Evolutionary conservation across 1,284 basidiomycete genomes (phyloP), one percentile per base, ranked within the genome.

Genomic region (Ceratorhiza oryzae-sativae): DNA sequence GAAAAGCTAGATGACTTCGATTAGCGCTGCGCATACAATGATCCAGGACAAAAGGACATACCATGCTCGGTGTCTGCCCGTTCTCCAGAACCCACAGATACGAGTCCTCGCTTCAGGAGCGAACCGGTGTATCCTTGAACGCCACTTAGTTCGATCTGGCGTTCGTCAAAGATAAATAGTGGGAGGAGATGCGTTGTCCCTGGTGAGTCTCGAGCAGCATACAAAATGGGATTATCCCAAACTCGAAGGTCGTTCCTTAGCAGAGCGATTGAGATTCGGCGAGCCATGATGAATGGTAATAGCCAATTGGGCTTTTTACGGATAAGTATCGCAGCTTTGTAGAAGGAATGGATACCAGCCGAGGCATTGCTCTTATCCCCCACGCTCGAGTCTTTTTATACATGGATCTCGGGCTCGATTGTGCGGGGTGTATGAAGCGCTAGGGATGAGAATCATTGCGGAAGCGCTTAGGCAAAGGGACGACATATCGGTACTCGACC

Each of bases 131-230:
- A 82, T 1, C 78, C 80, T 1, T 83, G 79, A n/a, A 86, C 75
- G 2, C 80, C 81, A 9, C 81, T 81, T 20, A 85, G 78, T 73
- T 86, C 85, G 70, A 86, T 77, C 73, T 83, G 81, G 6, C 83
- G 79, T 65, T 85, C 83, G 74, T 86, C 84, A 65, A 86, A 84
- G 71, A 86, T 83, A 77, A 83, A 86, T 56, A 86, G 76, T 1
- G 86, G 86, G 2, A 87, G 77, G 68, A 86, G 80, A 71, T 85
- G 81, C 9, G 82, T 84, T 41, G 80, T 75, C 41, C 77, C 73
- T 59, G 71, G 61, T 72, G 72, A 10, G 75, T 74, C 36, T 75
- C 82, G 79, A 0, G 81, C 76, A n/a, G 78, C 73, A 68, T 82
- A 80, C 39, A 85, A 79, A n/a, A 84, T 79, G 2, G 83, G 82